Evolutionary conservation across 768 basidiomycete species (phyloP).

Genomic region (Auricularia heimuer): DNA sequence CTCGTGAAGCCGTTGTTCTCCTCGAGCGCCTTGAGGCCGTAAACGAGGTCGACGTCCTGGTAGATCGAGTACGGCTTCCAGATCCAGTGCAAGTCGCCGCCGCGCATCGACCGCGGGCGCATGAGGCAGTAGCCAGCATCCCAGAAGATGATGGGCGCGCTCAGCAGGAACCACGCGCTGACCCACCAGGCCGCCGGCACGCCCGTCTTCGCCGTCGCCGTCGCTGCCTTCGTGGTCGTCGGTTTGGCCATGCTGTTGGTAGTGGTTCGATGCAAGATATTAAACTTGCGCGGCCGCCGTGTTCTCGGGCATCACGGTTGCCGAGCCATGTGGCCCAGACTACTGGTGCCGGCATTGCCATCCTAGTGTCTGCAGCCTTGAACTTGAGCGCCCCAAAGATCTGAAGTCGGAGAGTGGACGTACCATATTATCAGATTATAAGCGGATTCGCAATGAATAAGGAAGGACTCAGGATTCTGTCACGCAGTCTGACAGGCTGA

Average conservation of each 20-base stretch:
- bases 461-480: too few relatives aligned
- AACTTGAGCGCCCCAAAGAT: too few relatives aligned
- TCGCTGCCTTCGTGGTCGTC: neutral
- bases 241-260: neutral
- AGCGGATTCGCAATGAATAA: too few relatives aligned
- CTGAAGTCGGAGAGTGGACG: too few relatives aligned
- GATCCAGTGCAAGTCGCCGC: slow-evolving; percentile 86
- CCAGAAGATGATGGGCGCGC: slow-evolving; percentile 60
- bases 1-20: slow-evolving; percentile 70
- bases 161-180: slow-evolving; percentile 52
- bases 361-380: too few relatives aligned
- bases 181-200: slow-evolving; percentile 8
- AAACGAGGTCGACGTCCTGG: slow-evolving; percentile 64
- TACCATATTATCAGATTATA: too few relatives aligned
- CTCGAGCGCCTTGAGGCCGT: slow-evolving; percentile 58
- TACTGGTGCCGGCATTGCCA: too few relatives aligned
- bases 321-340: too few relatives aligned
- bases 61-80: slow-evolving; percentile 79
- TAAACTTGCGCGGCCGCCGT: neutral
- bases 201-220: neutral
- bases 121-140: slow-evolving; percentile 75
- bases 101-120: slow-evolving; percentile 76
- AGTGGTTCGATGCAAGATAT: neutral
- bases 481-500: too few relatives aligned
- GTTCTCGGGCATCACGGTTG: too few relatives aligned